Conservation (phyloP, 176 grass and related monocot genomes). For the Stipa capillata region DNA sequence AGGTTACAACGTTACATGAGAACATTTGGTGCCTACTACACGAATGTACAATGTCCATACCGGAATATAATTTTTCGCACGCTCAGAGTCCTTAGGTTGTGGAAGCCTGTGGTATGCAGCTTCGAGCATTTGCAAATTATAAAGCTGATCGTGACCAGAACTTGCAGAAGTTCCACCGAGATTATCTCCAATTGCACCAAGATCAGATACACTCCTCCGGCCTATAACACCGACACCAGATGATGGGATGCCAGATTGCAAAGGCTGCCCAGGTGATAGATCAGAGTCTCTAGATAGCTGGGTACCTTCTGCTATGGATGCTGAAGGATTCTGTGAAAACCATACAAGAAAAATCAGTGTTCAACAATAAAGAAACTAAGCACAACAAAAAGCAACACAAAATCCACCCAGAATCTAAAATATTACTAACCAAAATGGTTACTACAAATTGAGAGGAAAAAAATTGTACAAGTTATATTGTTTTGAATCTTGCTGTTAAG, state of each 20-base stretch:
- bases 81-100: slow-evolving; percentile 88
- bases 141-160: slow-evolving; percentile 65
- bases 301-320: slow-evolving; percentile 48
- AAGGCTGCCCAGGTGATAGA: slow-evolving; percentile 63
- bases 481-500: background rate
- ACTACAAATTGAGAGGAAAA: too few relatives aligned
- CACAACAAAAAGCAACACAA: background rate
- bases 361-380: background rate
- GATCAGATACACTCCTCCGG: slow-evolving; percentile 80
- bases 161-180: slow-evolving; percentile 38
- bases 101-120: slow-evolving; percentile 85
- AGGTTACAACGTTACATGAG: slow-evolving; percentile 18
- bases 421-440: background rate
- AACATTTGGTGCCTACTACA: background rate
- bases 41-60: slow-evolving; percentile 24
- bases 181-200: slow-evolving; percentile 85
- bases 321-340: slow-evolving; percentile 36
- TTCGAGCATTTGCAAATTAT: slow-evolving; percentile 94
- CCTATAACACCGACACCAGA: slow-evolving; percentile 83
- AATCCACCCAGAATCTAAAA: background rate
- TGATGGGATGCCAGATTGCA: slow-evolving; percentile 67
- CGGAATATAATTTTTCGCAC: slow-evolving; percentile 69
- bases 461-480: background rate
- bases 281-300: slow-evolving; percentile 75
- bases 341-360: slow-evolving; percentile 3